Percentiles rank a stretch among this genome's conserved stretches.
Evolutionary conservation across 305 asterid genomes (phyloP).

Genomic region (Fraxinus xanthoxyloides): DNA sequence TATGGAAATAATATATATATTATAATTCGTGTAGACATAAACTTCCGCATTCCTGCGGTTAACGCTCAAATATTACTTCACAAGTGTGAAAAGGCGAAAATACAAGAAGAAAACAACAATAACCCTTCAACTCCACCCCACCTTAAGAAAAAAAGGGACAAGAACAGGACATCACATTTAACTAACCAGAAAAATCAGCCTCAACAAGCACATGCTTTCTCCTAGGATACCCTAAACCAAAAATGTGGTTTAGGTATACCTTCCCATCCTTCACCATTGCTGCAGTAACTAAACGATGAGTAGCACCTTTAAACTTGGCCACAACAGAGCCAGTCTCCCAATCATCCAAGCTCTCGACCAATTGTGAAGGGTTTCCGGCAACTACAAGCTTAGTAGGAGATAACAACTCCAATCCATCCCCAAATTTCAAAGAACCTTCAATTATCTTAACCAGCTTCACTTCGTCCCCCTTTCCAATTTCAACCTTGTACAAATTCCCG

Average conservation of each 20-base stretch:
- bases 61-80: neutral
- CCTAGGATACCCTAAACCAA: slow-evolving; percentile 86
- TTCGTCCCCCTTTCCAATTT: slow-evolving; percentile 34
- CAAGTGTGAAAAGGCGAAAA: neutral
- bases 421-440: slow-evolving; percentile 53
- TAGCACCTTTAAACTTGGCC: slow-evolving; percentile 49
- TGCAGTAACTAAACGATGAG: slow-evolving; percentile 68
- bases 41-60: neutral
- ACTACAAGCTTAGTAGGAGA: slow-evolving; percentile 71
- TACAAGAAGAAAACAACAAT: neutral
- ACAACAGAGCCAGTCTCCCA: slow-evolving; percentile 65
- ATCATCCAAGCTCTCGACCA: slow-evolving; percentile 72
- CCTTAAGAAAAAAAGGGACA: neutral
- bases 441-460: slow-evolving; percentile 47
- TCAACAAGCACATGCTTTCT: slow-evolving; percentile 76
- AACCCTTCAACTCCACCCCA: neutral
- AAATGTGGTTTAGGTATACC: slow-evolving; percentile 68
- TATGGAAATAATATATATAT: neutral
- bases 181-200: slow-evolving; percentile 49
- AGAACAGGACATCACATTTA: neutral
- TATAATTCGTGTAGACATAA: neutral
- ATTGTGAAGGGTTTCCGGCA: slow-evolving; percentile 60
- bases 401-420: slow-evolving; percentile 76
- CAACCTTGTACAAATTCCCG: slow-evolving; percentile 69
- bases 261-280: slow-evolving; percentile 79